Evolutionary conservation across 1,284 basidiomycete species (phyloP), one percentile per base, ranked within the genome.

Genomic region (Apiotrichum mycotoxinovorans): DNA sequence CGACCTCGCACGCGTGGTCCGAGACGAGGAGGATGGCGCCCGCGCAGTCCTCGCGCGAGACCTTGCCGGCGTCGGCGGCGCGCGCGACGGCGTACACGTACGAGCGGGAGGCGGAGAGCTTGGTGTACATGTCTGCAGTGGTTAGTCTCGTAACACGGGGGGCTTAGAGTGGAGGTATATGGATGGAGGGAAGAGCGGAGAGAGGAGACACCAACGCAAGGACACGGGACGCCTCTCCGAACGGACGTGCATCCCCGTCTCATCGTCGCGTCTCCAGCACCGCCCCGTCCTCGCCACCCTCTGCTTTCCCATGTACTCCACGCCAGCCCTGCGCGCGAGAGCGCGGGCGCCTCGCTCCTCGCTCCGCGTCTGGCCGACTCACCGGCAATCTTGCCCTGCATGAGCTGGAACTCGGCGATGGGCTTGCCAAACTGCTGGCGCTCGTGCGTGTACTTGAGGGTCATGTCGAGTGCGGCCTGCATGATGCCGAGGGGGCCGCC

Each of bases 41-140:
- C 18, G 91, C 91, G 66, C 91, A 95, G 70, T 95, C 91, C 90
- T 92, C 69, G 62, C 92, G 82, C 69, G 89, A 92, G 57, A 93
- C 80, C 62, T 87, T 83, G 2, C 89, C 90, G 27, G 79, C 79
- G 75, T 95, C 92, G 71, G 91, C 94, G 20, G 91, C 91, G 66
- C 86, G 81, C 7, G 89, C 91, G 23, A 97, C 93, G 25, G 91
- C 88, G 75, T 97, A 97, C 45, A 95, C 91, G 73, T 96, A 96
- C 30, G 90, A 83, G 54, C 94, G 82, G 56, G 89, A 88, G 5
- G 93, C 89, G 66, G 86, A 89, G 51, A 97, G 80, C 73, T 89
- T 91, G 20, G 93, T 96, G 74, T 96, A 97, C 93, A 97, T 97
- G 75, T 97, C 93, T 69, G 54, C 4, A 18, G 58, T 54, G 23